Base-by-base conservation (phyloP, 495 filamentous ascomycete species). In the Lentithecium fluviatile region DNA sequence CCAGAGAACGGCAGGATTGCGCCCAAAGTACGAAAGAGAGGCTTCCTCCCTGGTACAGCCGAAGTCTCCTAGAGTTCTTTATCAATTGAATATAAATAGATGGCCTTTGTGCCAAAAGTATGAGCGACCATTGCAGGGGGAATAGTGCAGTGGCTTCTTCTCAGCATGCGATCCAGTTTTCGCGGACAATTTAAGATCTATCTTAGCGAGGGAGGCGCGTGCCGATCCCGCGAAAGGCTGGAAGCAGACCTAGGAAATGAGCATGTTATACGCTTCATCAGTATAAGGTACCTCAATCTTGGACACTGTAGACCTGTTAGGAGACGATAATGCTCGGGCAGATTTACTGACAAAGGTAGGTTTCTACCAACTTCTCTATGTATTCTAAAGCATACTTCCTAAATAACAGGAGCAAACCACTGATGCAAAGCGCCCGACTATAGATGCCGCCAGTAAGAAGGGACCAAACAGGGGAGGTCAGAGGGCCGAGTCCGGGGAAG, bases 101-200 rank as follows among this genome's bases (percentile, higher is more conserved):
- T 37, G 52, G 34, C 29, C 37, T 56, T 56, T 56, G 40, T 56
- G 38, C 37, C 52, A 56, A 20, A 56, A 56, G 52, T 46, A 56
- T 25, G 38, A 56, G 52, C 52, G 52, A 56, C 38, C 40, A 56
- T 56, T 56, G 21, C 52, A 56, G 38, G 52, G 52, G 19, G 37
- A 42, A 45, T 56, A 56, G 20, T 56, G 38, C 52, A 56, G 52
- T 56, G 52, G 17, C 52, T 56, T 56, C 36, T 56, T 56, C 52
- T 45, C 20, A 20, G 52, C 52, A 45, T 56, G 36, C 52, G 52
- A 56, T 56, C 38, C 52, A 6, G 52, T 36, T 56, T 56, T 23
- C 52, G 52, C 37, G 38, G 52, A 56, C 45, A 37, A 37, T 56
- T 56, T 56, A 20, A 56, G 52, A 56, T 56, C 52, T 45, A 56